Evolutionary conservation across 2,329 filamentous ascomycete species (phyloP), one percentile per base, ranked within the genome.

Genomic region (Fusarium pseudocircinatum): DNA sequence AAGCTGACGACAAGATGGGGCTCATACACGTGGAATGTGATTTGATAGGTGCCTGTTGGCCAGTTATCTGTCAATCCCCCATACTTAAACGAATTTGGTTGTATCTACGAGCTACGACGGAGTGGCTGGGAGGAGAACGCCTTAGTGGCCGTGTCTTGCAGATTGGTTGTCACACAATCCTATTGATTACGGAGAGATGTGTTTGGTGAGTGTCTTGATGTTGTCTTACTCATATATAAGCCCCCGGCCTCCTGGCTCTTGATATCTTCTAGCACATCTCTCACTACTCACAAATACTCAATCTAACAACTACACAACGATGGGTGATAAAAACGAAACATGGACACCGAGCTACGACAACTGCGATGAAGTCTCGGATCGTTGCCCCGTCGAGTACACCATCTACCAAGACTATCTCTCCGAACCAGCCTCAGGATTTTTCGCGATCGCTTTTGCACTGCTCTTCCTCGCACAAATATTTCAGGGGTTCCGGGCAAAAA

Each of bases 361-460:
- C 53, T 78, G 73, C 53, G 44, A 71, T 20, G 37, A 74, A 32
- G 66, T 78, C 47, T 79, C 81, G 5, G 60, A 62, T 16, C 54
- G 52, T 22, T 78, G 77, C 30, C 71, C 72, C 3, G 77, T 80
- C 37, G 65, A 78, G 57, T 69, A 57, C 14, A 76, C 78, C 16
- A 63, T 77, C 22, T 78, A 75, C 57, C 77, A 77, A 39, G 69
- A 74, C 43, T 75, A 74, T 30, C 68, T 77, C 37, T 74, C 67
- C 5, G 47, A 72, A 2, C 68, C 68, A 26, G 71, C 67, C n/a
- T 68, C 73, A 24, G 62, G 56, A 20, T 73, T 84, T 71, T 80
- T 85, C 53, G 75, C 82, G 47, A 77, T 77, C 18, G 62, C 81
- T 30, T 84, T 84, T 72, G 77, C 69, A 26, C 28, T 83, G n/a